Base-by-base conservation (phyloP, 108 stramenopile species). In the Cyclotella cryptica region DNA sequence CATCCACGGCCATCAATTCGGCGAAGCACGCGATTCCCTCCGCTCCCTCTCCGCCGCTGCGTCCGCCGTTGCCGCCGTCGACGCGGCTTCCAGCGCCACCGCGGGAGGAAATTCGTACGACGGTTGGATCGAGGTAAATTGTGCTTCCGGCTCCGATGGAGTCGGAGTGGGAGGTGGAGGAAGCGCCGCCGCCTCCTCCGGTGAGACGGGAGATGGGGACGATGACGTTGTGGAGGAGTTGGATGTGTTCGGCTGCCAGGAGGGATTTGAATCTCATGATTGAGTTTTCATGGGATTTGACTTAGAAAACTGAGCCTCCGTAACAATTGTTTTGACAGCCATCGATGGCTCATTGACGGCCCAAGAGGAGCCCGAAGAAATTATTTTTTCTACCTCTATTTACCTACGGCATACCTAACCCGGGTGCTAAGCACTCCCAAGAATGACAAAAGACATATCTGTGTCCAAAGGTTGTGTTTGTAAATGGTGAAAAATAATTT, bases 221-320 rank as follows among this genome's bases (percentile, higher is more conserved):
- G 27, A 93, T 77, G 27, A 95, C 63, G 43, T 80, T 78, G 79
- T 86, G 85, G 59, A 95, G 67, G 51, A 92, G 67, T 30, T 88
- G 84, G 40, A 93, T 84, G 68, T 95, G 92, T 55, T 95, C 91
- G 59, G 75, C 49, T 30, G 88, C 81, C 57, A 95, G 79, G 69
- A 88, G 91, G 26, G 94, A 92, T 63, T 92, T 93, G 90, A 95
- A 95, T 71, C 92, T 79, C 94, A 95, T 95, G 66, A 17, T 15
- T 77, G 39, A 35, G 35, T 6, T 35, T 35, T n/a, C n/a, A n/a
- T n/a, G n/a, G n/a, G n/a, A n/a, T n/a, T n/a, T n/a, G n/a, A n/a
- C n/a, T n/a, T n/a, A n/a, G n/a, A n/a, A n/a, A n/a, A n/a, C n/a
- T n/a, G n/a, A n/a, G n/a, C n/a, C n/a, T n/a, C n/a, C n/a, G n/a